A percentile compares a stretch with the other conserved stretches of the same genome.
Evolutionary conservation across 768 basidiomycete species (phyloP).

Genomic region (Psilocybe cyanescens): DNA sequence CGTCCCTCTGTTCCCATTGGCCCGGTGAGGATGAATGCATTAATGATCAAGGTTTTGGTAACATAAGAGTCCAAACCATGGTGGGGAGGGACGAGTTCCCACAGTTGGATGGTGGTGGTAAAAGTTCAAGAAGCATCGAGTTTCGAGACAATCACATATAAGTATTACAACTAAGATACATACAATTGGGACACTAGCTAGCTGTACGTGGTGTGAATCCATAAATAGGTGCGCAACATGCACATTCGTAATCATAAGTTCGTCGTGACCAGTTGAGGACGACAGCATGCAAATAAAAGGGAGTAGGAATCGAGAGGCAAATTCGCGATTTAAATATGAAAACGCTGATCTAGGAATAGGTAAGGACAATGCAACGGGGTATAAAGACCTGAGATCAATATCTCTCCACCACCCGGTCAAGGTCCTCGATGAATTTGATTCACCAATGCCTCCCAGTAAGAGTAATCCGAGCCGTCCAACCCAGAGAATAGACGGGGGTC

Average conservation of each 20-base stretch:
- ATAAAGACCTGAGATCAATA: background rate
- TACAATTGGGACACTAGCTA: background rate
- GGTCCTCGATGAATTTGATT: slow-evolving; percentile 54
- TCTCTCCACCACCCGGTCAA: slow-evolving; percentile 16
- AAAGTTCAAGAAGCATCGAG: too few species aligned
- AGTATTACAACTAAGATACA: slow-evolving; percentile 2
- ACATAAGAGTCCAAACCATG: too few species aligned
- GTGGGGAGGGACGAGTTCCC: too few species aligned
- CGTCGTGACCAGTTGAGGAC: background rate
- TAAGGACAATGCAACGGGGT: slow-evolving; percentile 1
- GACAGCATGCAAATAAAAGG: background rate
- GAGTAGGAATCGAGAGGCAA: background rate
- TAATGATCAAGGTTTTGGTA: too few species aligned
- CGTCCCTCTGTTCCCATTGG: too few species aligned
- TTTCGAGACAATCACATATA: background rate
- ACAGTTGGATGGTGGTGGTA: too few species aligned
- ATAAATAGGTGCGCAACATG: slow-evolving; percentile 1
- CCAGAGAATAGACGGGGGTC: slow-evolving; percentile 52
- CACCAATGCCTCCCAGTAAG: slow-evolving; percentile 83
- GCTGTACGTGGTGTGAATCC: background rate
- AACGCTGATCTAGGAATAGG: background rate
- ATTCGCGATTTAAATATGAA: background rate
- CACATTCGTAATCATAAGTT: slow-evolving; percentile 1
- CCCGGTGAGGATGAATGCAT: too few species aligned
- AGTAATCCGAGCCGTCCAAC: slow-evolving; percentile 72